phyloP scores from a whole-genome alignment of 257 asterid species.

The Dorcoceras hygrometricum region DNA sequence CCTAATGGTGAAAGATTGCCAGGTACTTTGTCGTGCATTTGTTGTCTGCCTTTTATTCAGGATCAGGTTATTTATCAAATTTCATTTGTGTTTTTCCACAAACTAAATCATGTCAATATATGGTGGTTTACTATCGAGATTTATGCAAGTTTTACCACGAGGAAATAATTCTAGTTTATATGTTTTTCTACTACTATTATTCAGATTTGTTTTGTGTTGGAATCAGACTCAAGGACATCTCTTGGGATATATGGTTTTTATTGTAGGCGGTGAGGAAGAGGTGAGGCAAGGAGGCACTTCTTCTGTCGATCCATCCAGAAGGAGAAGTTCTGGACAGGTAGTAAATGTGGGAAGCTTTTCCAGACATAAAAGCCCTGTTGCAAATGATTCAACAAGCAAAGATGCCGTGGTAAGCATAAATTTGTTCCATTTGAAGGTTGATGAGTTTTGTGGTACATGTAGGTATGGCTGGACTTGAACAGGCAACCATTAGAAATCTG shows the following conservation, averaged over 20 bases:
- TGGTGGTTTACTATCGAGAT: background rate
- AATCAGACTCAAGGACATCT: background rate
- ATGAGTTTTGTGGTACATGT: background rate
- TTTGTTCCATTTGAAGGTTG: constrained; percentile 12
- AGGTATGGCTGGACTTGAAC: background rate
- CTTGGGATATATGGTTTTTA: constrained; percentile 6
- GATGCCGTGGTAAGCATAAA: constrained; percentile 70
- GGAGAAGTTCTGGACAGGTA: constrained; percentile 63
- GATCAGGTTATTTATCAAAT: background rate
- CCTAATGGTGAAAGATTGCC: constrained; percentile 52
- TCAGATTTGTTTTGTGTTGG: background rate
- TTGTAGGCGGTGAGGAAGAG: constrained; percentile 66
- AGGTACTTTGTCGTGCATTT: constrained; percentile 39
- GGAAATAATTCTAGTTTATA: background rate
- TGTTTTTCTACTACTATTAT: background rate
- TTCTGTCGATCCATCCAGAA: constrained; percentile 67
- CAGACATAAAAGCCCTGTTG: constrained; percentile 70
- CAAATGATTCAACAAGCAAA: constrained; percentile 71
- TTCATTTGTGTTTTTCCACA: background rate
- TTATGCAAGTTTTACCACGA: background rate
- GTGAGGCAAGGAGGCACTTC: constrained; percentile 67
- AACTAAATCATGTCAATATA: background rate
- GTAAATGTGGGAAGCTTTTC: constrained; percentile 49
- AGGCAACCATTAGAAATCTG: background rate
- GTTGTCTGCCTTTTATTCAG: constrained; percentile 12